phyloP scores from a whole-genome alignment of 2,329 filamentous ascomycete genomes.

The Aschersonia sp. region DNA sequence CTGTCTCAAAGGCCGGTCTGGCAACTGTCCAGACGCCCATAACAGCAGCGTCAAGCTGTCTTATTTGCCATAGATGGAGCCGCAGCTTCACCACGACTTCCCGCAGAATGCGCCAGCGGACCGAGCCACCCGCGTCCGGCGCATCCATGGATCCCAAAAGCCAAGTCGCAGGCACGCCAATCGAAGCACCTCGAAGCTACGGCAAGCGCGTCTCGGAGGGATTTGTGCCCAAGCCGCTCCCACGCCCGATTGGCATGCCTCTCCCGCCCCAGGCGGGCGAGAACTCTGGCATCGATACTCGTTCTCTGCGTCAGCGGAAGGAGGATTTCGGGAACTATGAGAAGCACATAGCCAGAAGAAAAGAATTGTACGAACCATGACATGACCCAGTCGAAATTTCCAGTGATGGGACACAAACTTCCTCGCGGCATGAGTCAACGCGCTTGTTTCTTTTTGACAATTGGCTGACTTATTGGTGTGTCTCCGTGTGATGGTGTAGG shows the following conservation, averaged over 20 bases:
- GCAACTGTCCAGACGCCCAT: neutral
- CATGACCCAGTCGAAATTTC: neutral
- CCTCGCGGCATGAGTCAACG: neutral
- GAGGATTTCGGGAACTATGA: constrained; percentile 77
- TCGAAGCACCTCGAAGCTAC: constrained; percentile 44
- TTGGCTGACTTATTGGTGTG: no score
- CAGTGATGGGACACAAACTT: neutral
- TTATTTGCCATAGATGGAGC: constrained; percentile 34
- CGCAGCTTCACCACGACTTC: constrained; percentile 26
- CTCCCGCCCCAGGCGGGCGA: constrained; percentile 61
- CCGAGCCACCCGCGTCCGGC: constrained; percentile 20
- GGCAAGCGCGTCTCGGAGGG: constrained; percentile 35
- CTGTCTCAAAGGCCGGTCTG: constrained; percentile 10
- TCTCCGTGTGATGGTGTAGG: constrained; percentile 21
- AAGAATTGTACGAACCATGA: constrained; percentile 48
- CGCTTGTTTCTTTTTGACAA: neutral
- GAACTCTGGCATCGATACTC: constrained; percentile 63
- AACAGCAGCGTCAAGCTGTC: constrained; percentile 19
- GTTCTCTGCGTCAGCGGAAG: constrained; percentile 51
- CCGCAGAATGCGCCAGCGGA: constrained; percentile 17
- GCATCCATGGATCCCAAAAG: constrained; percentile 21
- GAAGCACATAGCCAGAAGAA: constrained; percentile 63
- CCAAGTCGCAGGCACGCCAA: constrained; percentile 29
- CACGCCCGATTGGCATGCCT: constrained; percentile 69
- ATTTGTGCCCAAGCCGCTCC: constrained; percentile 45